Evolutionary conservation across 2,329 filamentous ascomycete genomes (phyloP), one percentile per base, ranked within the genome.

Genomic region (Xylaria sp.): DNA sequence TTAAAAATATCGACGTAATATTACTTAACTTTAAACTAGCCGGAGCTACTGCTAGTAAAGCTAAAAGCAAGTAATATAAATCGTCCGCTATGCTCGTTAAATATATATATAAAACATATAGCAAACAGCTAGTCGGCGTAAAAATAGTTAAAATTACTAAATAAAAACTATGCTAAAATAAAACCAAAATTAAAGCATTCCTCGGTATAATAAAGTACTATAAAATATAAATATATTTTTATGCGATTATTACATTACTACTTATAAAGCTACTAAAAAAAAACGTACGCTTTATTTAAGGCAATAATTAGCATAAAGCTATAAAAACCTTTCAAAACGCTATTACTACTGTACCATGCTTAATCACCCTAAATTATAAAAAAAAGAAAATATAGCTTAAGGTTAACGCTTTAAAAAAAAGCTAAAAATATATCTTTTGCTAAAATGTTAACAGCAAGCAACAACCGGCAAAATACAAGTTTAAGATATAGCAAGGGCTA

Each of bases 111-210:
- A 18, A 5, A 15, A 44, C 12, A 13, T 15, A 44, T 44, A 44
- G 5, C 1, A 5, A 5, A 1, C 12, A 18, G 1, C 18, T 2
- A 1, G 12, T 15, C 18, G 18, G 18, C 1, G 18, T 1, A 15
- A 44, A 44, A 44, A 15, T 44, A 15, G 18, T 44, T 44, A 44
- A 44, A 5, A 44, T 44, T 18, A 5, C 18, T 1, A 44, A 44
- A 44, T 44, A 15, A 15, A 44, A 44, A 44, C 6, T 44, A 44
- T 44, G 5, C 5, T 18, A 18, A 44, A 44, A 44, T 15, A 15
- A 44, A 15, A 44, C 8, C 23, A 50, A 50, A 50, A 10, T 50
- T 1, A 9, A 10, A n/a, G 9, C 9, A 23, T 50, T 50, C n/a
- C 23, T 50, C 7, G n/a, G 23, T 23, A 50, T 50, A 6, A 50